Percentiles rank a stretch among this genome's conserved stretches.
phyloP scores from a whole-genome alignment of 2,329 filamentous ascomycete species.

The Chrysosphaeria jannelii region DNA sequence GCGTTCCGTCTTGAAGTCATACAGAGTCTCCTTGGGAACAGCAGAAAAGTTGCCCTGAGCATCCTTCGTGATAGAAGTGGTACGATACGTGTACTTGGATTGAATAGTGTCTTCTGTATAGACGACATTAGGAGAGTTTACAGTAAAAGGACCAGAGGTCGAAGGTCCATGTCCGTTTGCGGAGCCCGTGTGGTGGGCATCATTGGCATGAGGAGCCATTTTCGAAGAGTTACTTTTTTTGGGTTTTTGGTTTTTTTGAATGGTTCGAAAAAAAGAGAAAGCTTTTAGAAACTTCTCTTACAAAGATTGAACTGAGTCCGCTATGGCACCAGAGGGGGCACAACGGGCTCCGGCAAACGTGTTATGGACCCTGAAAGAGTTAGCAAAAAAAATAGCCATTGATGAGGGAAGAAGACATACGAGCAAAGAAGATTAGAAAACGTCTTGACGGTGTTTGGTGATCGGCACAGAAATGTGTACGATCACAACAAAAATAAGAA shows the following conservation, averaged over 20 bases:
- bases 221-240: neutral
- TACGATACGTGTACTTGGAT: constrained; percentile 90
- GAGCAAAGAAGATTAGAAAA: constrained; percentile 97
- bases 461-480: no score
- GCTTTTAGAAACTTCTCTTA: constrained; percentile 12
- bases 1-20: constrained; percentile 94
- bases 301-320: constrained; percentile 28
- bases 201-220: constrained; percentile 81
- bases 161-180: constrained; percentile 23
- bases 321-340: constrained; percentile 66
- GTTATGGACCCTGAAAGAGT: constrained; percentile 44
- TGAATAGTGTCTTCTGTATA: constrained; percentile 74
- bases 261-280: constrained; percentile 1
- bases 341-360: constrained; percentile 91
- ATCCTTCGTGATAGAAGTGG: constrained; percentile 48
- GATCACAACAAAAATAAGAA: no score
- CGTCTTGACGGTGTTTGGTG: constrained; percentile 50
- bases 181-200: constrained; percentile 20
- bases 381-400: constrained; percentile 1
- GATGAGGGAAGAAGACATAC: constrained; percentile 21
- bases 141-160: constrained; percentile 35
- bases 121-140: constrained; percentile 71
- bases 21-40: constrained; percentile 61
- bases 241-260: constrained; percentile 1
- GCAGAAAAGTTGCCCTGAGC: constrained; percentile 49